These are phyloP conservation scores for Sporobolomyces roseus DNA, from an alignment of 768 basidiomycete genomes.

Conservation along the genomic window DNA sequence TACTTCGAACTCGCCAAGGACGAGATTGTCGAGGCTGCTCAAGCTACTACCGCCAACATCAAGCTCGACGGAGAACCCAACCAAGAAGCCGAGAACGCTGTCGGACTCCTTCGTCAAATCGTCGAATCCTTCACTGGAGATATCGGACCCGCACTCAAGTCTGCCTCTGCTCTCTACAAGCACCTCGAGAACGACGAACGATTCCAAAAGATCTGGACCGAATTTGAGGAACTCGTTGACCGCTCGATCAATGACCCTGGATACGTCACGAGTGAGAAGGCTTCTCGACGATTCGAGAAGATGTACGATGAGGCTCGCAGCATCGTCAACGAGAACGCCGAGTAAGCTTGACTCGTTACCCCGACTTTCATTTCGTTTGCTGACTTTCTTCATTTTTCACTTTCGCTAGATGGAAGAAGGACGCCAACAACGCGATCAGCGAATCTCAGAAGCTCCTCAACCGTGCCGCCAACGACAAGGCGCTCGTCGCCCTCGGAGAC, in stretches of 20 bases:
- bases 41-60: constrained; percentile 39
- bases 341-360: background rate
- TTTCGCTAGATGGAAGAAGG: constrained; percentile 41
- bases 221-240: constrained; percentile 46
- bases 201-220: constrained; percentile 49
- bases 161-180: constrained; percentile 47
- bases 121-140: constrained; percentile 50
- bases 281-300: constrained; percentile 48
- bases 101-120: constrained; percentile 48
- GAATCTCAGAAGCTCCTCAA: constrained; percentile 43
- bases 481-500: constrained; percentile 48
- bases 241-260: constrained; percentile 49
- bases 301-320: constrained; percentile 51
- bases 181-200: constrained; percentile 50
- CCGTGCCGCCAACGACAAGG: constrained; percentile 46
- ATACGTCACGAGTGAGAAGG: constrained; percentile 50
- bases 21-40: constrained; percentile 44
- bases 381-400: background rate
- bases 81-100: constrained; percentile 49
- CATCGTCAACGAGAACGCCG: constrained; percentile 48
- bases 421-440: constrained; percentile 47
- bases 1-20: constrained; percentile 49
- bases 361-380: background rate
- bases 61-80: constrained; percentile 47
- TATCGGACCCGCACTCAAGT: constrained; percentile 47